phyloP scores from a whole-genome alignment of 768 basidiomycete genomes.

The Boletus reticuloceps region DNA sequence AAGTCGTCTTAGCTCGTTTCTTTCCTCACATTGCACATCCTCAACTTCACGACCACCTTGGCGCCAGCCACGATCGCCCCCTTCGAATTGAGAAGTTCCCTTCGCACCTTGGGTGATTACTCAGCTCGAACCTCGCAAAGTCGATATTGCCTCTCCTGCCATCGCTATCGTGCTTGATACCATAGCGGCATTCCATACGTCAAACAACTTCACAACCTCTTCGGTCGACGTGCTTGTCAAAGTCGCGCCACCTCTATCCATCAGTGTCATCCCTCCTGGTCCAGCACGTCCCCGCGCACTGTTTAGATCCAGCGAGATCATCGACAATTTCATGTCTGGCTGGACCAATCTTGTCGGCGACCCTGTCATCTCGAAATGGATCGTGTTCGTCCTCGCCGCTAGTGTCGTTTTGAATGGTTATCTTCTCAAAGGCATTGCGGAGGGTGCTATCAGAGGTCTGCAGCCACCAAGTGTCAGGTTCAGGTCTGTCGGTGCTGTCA shows the following conservation, averaged over 20 bases:
- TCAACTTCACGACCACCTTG: slow-evolving; percentile 91
- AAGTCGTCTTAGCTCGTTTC: slow-evolving; percentile 62
- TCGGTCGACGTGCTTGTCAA: slow-evolving; percentile 53
- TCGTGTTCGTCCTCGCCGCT: slow-evolving; percentile 82
- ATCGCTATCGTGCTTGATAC: slow-evolving; percentile 57
- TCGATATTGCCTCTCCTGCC: slow-evolving; percentile 67
- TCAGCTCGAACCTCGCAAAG: slow-evolving; percentile 42
- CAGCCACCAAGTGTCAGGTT: slow-evolving; percentile 32
- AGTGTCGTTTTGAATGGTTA: slow-evolving; percentile 92
- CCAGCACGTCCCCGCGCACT: slow-evolving; percentile 30
- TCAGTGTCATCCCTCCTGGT: slow-evolving; percentile 43
- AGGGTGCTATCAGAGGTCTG: slow-evolving; percentile 40
- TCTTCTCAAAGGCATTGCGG: slow-evolving; percentile 81
- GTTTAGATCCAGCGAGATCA: slow-evolving; percentile 45
- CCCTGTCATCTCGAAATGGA: slow-evolving; percentile 92
- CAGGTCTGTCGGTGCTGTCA: slow-evolving; percentile 20
- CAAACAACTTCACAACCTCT: slow-evolving; percentile 12
- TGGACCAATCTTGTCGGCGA: slow-evolving; percentile 94
- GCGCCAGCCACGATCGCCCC: slow-evolving; percentile 59
- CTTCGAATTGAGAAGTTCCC: slow-evolving; percentile 31
- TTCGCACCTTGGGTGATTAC: slow-evolving; percentile 14
- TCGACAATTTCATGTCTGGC: slow-evolving; percentile 85
- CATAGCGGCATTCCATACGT: slow-evolving; percentile 41
- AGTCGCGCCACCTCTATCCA: slow-evolving; percentile 56
- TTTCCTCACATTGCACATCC: slow-evolving; percentile 86